These are phyloP conservation scores for Ogataea ramenticola DNA, from an alignment of 805 yeast species.

Conservation along the genomic window DNA sequence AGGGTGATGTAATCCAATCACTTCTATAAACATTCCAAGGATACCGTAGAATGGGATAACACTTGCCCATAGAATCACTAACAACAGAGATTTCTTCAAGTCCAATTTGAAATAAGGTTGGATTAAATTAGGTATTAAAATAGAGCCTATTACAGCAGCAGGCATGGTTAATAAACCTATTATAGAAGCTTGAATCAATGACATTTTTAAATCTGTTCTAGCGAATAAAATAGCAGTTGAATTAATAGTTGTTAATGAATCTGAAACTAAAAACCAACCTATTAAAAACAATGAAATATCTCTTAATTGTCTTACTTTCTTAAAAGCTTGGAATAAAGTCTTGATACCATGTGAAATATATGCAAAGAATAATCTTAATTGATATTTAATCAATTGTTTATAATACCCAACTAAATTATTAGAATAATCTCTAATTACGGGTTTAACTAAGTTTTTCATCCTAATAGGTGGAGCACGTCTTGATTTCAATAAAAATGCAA, in stretches of 20 bases:
- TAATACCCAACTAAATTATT: constrained; percentile 3
- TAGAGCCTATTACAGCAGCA: constrained; percentile 64
- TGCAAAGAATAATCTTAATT: constrained; percentile 11
- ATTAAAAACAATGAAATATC: constrained; percentile 61
- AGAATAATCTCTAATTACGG: background rate
- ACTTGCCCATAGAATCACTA: constrained; percentile 52
- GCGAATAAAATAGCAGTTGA: constrained; percentile 76
- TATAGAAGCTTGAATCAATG: constrained; percentile 54
- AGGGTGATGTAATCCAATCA: constrained; percentile 53
- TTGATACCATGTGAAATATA: constrained; percentile 56
- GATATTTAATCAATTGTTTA: constrained; percentile 7
- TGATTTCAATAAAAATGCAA: constrained; percentile 38
- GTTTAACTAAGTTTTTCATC: constrained; percentile 8
- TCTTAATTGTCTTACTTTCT: constrained; percentile 48
- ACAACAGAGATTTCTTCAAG: constrained; percentile 42
- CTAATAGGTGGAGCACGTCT: constrained; percentile 33
- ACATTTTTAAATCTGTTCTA: constrained; percentile 61
- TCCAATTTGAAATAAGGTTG: constrained; percentile 31
- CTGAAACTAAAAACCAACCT: constrained; percentile 75
- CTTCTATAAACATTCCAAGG: constrained; percentile 49
- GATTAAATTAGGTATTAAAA: constrained; percentile 40
- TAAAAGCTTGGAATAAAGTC: constrained; percentile 47
- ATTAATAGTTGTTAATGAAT: constrained; percentile 70
- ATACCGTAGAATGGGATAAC: constrained; percentile 69
- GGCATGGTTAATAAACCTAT: constrained; percentile 62